Base-by-base conservation (phyloP, 257 asterid genomes). In the Orobanche coerulescens region DNA sequence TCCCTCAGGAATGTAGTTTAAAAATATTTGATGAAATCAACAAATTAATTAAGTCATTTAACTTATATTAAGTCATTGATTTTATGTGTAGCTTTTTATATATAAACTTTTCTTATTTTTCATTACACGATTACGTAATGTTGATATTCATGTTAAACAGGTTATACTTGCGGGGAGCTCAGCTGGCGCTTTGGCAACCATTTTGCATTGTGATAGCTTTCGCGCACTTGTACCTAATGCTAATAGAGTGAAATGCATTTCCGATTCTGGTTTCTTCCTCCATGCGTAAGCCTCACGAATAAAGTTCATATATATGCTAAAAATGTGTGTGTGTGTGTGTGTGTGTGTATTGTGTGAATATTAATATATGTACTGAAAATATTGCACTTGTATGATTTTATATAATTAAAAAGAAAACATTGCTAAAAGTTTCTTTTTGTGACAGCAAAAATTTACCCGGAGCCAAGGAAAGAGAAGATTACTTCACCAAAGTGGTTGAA, bases 111-210 rank as follows among this genome's bases (percentile, higher is more conserved):
- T n/a, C n/a, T n/a, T n/a, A n/a, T n/a, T n/a, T n/a, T n/a, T n/a
- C n/a, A n/a, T n/a, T n/a, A n/a, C n/a, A n/a, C n/a, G n/a, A n/a
- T n/a, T n/a, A n/a, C n/a, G n/a, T n/a, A n/a, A n/a, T n/a, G n/a
- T n/a, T n/a, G n/a, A n/a, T n/a, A n/a, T n/a, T n/a, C n/a, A n/a
- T n/a, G n/a, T 55, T 16, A 2, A 16, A 6, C 15, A 77, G 82
- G 82, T 72, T 7, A 71, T 77, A 34, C 44, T 77, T 0, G 15
- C 63, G 3, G 79, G 82, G 28, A 39, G 56, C 23, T 77, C 82
- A 5, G 79, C 79, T 0, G 82, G 82, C 11, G 76, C 68, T 14
- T 52, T 73, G 37, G 65, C 77, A 1, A 63, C 77, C 1, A 74
- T 74, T 4, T 34, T 73, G 23, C 72, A 73, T 9, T 78, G 77